Base-by-base conservation (phyloP, 306 rosid species). In the Lathyrus sativus region DNA sequence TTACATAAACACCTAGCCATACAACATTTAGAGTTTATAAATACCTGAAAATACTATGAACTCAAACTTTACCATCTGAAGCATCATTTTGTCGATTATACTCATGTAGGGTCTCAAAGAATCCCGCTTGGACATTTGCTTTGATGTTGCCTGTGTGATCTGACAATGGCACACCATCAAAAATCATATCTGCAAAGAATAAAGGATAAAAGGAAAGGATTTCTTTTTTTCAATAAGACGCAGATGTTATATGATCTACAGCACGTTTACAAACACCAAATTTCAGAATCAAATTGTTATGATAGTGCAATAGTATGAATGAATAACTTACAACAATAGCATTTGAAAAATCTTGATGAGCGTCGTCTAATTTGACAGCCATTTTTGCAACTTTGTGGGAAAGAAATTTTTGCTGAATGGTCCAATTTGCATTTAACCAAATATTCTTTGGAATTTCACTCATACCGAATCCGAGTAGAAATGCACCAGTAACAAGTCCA, bases 121-220 rank as follows among this genome's bases (percentile, higher is more conserved):
- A 79, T 93, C 98, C n/a, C 98, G 85, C 89, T 88, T 90, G 38
- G 98, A 82, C 91, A 93, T 90, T 84, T 93, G 98, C 77, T 83
- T 93, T 63, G 98, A 90, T 74, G 98, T 93, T 81, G 97, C 98
- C 82, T 93, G 97, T 73, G 98, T 90, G 37, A 93, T 84, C 98
- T 93, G 83, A 80, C 72, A 59, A 80, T 67, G 81, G 80, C 76
- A 79, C 79, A 81, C 77, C 80, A 70, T 77, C 64, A 77, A 76
- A 81, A 77, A 73, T 81, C 79, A 81, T 69, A 69, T 73, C 82
- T 77, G 79, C 77, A 77, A 81, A 69, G 74, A 69, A 69, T 73
- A 68, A 73, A 73, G 74, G 78, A 68, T 64, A 65, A 37, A 57
- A 68, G 48, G 66, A 81, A 63, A 39, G 60, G 11, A 7, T 42